phyloP scores from a whole-genome alignment of 169 alveolate genomes.

The Eimeria necatrix region DNA sequence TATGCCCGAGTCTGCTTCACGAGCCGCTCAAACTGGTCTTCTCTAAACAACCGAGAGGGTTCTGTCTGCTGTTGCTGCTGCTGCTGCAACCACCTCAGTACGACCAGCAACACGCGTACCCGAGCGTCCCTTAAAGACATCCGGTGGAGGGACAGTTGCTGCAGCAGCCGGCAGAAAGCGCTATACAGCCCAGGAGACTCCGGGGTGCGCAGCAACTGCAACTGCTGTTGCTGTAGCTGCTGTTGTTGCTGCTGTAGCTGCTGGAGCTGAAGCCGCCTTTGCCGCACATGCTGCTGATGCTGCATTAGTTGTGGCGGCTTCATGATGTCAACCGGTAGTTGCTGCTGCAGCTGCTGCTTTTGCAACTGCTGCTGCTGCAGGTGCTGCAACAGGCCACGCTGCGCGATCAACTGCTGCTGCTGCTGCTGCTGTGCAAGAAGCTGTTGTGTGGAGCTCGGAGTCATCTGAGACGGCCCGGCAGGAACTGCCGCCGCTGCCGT shows the following conservation, averaged over 20 bases:
- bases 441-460: slow-evolving; percentile 45
- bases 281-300: slow-evolving; percentile 23
- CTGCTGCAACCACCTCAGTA: slow-evolving; percentile 86
- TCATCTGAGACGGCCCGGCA: slow-evolving; percentile 6
- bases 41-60: slow-evolving; percentile 79
- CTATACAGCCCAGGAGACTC: slow-evolving; percentile 55
- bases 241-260: slow-evolving; percentile 48
- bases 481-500: slow-evolving; percentile 40
- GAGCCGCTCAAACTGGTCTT: slow-evolving; percentile 82
- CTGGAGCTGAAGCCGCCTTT: slow-evolving; percentile 11
- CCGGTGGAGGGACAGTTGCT: slow-evolving; percentile 67
- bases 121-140: slow-evolving; percentile 84
- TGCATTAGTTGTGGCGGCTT: slow-evolving; percentile 31
- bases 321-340: neutral
- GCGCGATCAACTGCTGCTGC: slow-evolving; percentile 66
- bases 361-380: slow-evolving; percentile 73
- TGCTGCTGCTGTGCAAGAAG: slow-evolving; percentile 66
- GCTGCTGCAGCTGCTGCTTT: slow-evolving; percentile 72
- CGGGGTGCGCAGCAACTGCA: slow-evolving; percentile 55
- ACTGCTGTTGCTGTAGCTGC: slow-evolving; percentile 60
- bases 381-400: slow-evolving; percentile 50
- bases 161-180: slow-evolving; percentile 76
- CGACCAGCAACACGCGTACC: slow-evolving; percentile 84
- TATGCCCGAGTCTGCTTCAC: slow-evolving; percentile 84
- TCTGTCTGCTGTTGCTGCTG: slow-evolving; percentile 81